Evolutionary conservation across 305 asterid species (phyloP), one percentile per base, ranked within the genome.

Genomic region (Fraxinus velutina): DNA sequence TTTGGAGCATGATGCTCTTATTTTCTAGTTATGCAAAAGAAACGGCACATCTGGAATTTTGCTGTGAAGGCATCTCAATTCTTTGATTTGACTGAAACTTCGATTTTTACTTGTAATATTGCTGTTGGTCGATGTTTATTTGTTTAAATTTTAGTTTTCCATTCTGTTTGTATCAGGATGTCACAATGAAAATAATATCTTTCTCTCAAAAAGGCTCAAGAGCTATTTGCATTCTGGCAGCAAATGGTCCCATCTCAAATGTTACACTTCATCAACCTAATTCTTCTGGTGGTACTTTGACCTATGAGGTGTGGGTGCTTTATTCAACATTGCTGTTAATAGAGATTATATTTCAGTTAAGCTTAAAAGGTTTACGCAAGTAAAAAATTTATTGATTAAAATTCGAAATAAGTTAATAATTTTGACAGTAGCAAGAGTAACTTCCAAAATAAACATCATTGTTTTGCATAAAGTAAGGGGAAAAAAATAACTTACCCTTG

Each of bases 231-330:
- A 83, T 96, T 81, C 88, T 96, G 17, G 94, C 99, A 79, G 99
- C 99, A 76, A 92, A 90, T 68, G 99, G 99, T 80, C 79, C 92
- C 60, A 87, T 94, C 87, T 96, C 99, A 24, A 96, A 90, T 80
- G 98, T 93, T 55, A 96, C 99, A 7, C 90, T 96, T 64, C 94
- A 92, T 36, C 99, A 95, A 84, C 87, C 97, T 15, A 91, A 84
- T 90, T 92, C 97, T 83, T 93, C 95, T 15, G 99, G 98, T 78
- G 98, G 98, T 13, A 96, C 98, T 73, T 87, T 94, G 81, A 96
- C 98, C 27, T 96, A 94, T 27, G 99, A 96, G 97, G 99, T 92
- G 81, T 7, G 80, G 42, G 44, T 78, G 30, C 5, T 21, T 85
- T 3, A 9, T 74, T 68, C 6, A 9, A 60, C 12, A 0, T 15